Base-by-base conservation (phyloP, 441 rosid genomes). In the Lagerstroemia fauriei region DNA sequence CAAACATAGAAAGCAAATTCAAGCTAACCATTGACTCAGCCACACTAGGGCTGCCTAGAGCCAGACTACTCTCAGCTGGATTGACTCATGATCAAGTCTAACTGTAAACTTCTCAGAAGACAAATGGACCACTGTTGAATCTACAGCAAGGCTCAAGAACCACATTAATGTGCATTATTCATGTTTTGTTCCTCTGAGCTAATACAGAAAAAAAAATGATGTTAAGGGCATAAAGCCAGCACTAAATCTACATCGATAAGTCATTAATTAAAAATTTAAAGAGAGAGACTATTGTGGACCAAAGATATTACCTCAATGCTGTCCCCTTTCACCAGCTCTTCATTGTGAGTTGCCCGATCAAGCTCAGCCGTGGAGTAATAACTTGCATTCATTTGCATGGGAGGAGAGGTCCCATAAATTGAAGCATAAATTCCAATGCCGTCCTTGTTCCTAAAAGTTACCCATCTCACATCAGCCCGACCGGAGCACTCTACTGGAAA, bases 401-500 rank as follows among this genome's bases (percentile, higher is more conserved):
- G 95, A 12, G 98, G 90, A 82, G 95, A 94, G 86, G 77, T 86
- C 76, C 93, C 95, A 77, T 90, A 94, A 25, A 80, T 84, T 53
- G 99, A 96, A 75, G 96, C 97, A 79, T 93, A 96, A 74, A 96
- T 86, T 84, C 99, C 99, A 71, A 87, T 79, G 38, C 96, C 96
- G 69, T 94, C 94, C 73, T 88, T 89, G 90, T 94, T 86, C 87
- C 79, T 89, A 81, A 94, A 94, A 56, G 95, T 91, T 68, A 90
- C 95, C 98, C 99, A 96, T 83, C 98, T 92, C 83, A 96, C 95
- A 92, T 96, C 98, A 78, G 98, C 92, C 84, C 96, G 92, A 50
- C 98, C 99, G 4, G 92, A 92, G 71, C 91, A 90, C 88, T 96
- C 98, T 79, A 92, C 95, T 38, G 98, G 98, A 81, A 92, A 96